Conservation (phyloP, 1,284 basidiomycete species). For the Lentinus polychrous region DNA sequence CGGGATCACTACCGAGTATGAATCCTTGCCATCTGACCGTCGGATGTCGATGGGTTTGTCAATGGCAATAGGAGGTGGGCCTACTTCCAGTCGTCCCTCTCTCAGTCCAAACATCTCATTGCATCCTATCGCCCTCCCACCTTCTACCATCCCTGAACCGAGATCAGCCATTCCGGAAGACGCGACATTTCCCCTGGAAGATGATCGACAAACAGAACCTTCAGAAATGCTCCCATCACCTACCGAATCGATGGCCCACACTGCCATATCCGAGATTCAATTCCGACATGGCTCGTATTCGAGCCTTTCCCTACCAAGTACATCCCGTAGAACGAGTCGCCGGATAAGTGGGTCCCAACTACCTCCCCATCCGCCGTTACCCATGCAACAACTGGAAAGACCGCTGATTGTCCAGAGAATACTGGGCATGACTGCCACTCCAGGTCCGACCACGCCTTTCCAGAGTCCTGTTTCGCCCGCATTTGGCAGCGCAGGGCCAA, state of each 20-base stretch:
- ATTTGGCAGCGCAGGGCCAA: constrained; percentile 6
- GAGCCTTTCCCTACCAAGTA: constrained; percentile 17
- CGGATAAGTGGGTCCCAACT: constrained; percentile 29
- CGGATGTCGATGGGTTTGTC: constrained; percentile 24
- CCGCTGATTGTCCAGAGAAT: constrained; percentile 35
- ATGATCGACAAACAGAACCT: constrained; percentile 9
- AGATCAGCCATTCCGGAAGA: constrained; percentile 9
- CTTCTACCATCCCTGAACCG: constrained; percentile 12
- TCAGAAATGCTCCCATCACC: constrained; percentile 37
- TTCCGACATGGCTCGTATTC: constrained; percentile 52
- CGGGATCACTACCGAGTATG: constrained; percentile 12
- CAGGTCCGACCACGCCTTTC: constrained; percentile 17
- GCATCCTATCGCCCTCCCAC: constrained; percentile 20
- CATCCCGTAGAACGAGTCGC: constrained; percentile 30
- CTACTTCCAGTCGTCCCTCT: constrained; percentile 22
- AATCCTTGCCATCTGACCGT: constrained; percentile 10
- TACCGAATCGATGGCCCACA: constrained; percentile 60
- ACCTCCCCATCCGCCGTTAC: constrained; percentile 47
- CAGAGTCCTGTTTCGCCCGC: constrained; percentile 16
- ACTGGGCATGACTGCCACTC: constrained; percentile 24
- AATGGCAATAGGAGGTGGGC: constrained; percentile 22
- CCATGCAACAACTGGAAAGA: constrained; percentile 22
- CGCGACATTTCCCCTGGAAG: constrained; percentile 9
- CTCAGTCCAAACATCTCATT: constrained; percentile 21
- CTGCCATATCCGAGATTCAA: constrained; percentile 54